These are phyloP conservation scores for Lactarius akahatsu DNA, from an alignment of 768 basidiomycete genomes.

Conservation along the genomic window DNA sequence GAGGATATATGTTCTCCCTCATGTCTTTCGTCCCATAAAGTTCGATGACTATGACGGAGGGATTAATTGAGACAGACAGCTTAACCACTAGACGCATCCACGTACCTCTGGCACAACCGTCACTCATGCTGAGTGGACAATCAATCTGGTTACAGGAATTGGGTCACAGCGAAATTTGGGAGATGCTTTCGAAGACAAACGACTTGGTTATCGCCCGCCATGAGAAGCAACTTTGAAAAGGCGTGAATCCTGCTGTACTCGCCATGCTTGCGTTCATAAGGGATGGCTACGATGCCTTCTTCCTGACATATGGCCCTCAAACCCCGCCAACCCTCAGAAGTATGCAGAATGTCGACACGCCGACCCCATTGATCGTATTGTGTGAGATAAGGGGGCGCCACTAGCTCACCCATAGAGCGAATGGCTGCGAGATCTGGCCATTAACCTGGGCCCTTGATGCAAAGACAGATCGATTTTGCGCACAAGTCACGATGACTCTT, in stretches of 20 bases:
- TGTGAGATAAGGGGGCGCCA: slow-evolving; percentile 50
- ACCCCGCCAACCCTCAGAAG: slow-evolving; percentile 70
- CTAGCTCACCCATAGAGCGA: slow-evolving; percentile 45
- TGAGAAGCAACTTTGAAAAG: slow-evolving; percentile 63
- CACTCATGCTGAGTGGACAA: slow-evolving; percentile 79
- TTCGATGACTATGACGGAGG: slow-evolving; percentile 51
- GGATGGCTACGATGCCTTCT: slow-evolving; percentile 66
- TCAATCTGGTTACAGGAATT: slow-evolving; percentile 45
- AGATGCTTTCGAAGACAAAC: slow-evolving; percentile 37
- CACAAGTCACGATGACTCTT: slow-evolving; percentile 52
- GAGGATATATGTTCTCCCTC: slow-evolving; percentile 56
- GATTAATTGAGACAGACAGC: not conserved
- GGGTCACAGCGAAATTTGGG: not conserved
- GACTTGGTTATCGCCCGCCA: slow-evolving; percentile 63
- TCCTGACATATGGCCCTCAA: slow-evolving; percentile 61
- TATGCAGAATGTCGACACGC: slow-evolving; percentile 63
- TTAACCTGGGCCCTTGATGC: not conserved
- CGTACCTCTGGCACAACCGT: slow-evolving; percentile 64
- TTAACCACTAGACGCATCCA: not conserved
- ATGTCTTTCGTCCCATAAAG: slow-evolving; percentile 57
- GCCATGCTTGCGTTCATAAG: slow-evolving; percentile 61
- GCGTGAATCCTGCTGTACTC: slow-evolving; percentile 62
- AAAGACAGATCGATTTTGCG: slow-evolving; percentile 25
- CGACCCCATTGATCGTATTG: slow-evolving; percentile 78
- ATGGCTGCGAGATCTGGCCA: slow-evolving; percentile 43